Evolutionary conservation across 176 grass and related monocot species (phyloP), one percentile per base, ranked within the genome.

Genomic region (Ananas comosus): DNA sequence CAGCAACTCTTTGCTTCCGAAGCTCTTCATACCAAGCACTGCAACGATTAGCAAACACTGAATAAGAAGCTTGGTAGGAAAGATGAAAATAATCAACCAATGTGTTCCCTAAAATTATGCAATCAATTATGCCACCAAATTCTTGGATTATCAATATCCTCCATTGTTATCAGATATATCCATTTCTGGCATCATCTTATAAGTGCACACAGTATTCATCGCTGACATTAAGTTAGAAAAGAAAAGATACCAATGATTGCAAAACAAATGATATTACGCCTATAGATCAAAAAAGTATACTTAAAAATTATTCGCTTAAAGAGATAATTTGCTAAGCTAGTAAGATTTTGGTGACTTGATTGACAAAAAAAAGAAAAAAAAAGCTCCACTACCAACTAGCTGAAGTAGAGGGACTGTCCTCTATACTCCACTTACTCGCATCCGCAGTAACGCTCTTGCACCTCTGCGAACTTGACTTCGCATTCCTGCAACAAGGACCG

Each of bases 1-100:
- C 84, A 76, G 82, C 79, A 50, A 96, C 80, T 85, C 91, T 91
- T 58, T 74, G 84, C 68, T 96, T 96, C 54, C 87, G 82, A 78
- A 96, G 85, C 63, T 91, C 91, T 1, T 96, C 91, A 75, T 79
- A 96, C 91, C 87, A 96, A 81, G 82, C 80, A 78, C 91, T 96
- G 75, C 4, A 85, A 78, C 53, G 48, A 72, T 2, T 3, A 83
- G 71, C 53, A 74, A 80, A 64, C 70, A 63, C 22, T 24, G 54
- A 11, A 52, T 23, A 49, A 49, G 18, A 27, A 16, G 14, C 48
- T 48, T 51, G 57, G 29, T 47, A 28, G 61, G 53, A 12, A 18
- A 48, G 13, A 63, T 9, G 11, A 67, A 49, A 4, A 49, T 3
- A 67, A 67, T 16, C 13, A 67, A 67, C 12, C 33, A 42, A 42